phyloP scores from a whole-genome alignment of 2,329 filamentous ascomycete genomes.

The Ophiostoma fasciatum region DNA sequence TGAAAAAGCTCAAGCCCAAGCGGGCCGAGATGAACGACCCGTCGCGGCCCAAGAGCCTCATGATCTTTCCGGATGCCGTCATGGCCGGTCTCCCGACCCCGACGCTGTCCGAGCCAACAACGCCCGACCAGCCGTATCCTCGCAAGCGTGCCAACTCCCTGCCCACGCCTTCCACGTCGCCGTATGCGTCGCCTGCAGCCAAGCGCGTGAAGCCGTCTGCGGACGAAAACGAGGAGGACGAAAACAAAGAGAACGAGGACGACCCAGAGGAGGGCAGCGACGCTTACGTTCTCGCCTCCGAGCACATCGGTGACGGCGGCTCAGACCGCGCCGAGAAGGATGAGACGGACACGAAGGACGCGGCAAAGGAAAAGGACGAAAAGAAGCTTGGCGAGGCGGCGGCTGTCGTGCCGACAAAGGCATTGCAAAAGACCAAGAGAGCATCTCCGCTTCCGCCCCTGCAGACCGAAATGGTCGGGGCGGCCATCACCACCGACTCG shows the following conservation, averaged over 20 bases:
- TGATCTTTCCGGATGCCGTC: slow-evolving; percentile 18
- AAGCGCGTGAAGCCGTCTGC: slow-evolving; percentile 8
- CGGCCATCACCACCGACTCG: slow-evolving; percentile 6
- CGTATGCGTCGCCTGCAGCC: slow-evolving; percentile 11
- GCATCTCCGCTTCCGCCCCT: not conserved
- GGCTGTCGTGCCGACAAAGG: no score
- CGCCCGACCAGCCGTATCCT: slow-evolving; percentile 16
- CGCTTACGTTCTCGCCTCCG: no score
- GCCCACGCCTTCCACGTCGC: slow-evolving; percentile 23
- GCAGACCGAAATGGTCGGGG: slow-evolving; percentile 5
- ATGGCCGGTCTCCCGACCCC: slow-evolving; percentile 19
- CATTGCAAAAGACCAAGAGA: no score
- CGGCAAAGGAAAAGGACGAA: slow-evolving; percentile 2
- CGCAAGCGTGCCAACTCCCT: slow-evolving; percentile 34
- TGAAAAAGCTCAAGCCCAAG: no score
- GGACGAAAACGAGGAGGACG: slow-evolving; percentile 2
- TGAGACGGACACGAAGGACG: not conserved
- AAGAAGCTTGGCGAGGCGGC: no score
- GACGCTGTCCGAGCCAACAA: slow-evolving; percentile 20
- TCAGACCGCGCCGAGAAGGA: not conserved
- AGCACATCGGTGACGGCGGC: no score
- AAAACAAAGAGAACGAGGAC: not conserved
- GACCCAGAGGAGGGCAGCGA: not conserved
- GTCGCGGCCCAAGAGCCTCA: slow-evolving; percentile 32
- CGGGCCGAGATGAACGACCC: slow-evolving; percentile 14